Base-by-base conservation (phyloP, 1,284 basidiomycete genomes). In the Ganoderma multipileum region DNA sequence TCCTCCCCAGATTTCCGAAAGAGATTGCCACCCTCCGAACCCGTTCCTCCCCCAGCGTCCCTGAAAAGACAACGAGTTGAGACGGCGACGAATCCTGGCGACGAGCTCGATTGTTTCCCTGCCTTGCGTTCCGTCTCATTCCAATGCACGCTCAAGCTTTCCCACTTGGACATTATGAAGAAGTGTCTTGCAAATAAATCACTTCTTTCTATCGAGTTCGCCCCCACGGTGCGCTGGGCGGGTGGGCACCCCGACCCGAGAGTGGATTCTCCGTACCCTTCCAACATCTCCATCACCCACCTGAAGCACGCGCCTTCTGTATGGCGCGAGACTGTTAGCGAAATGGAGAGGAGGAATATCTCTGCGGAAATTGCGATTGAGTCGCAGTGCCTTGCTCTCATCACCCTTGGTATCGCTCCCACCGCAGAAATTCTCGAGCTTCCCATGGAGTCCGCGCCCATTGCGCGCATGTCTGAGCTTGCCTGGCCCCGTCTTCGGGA, bases 381-480 rank as follows among this genome's bases (percentile, higher is more conserved):
- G 26, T 66, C 64, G 8, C 64, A 61, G 14, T 66, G 64, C 59
- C n/a, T 66, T 26, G 64, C 64, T 36, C 59, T 66, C 23, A 36
- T 66, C 16, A 33, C 64, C n/a, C 64, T 66, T 12, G 64, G 44
- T 7, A 66, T 66, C 16, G 44, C 47, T 30, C 52, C 42, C 28
- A 65, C 58, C 18, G 59, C 58, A 20, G 64, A 65, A 54, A 47
- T 61, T 23, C 44, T 65, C 18, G 44, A 52, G 30, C n/a, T 65
- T 23, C 64, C 64, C 6, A 26, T 65, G 33, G 64, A 65, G 47
- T 60, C 55, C 39, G 57, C 64, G 16, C 64, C 64, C 1, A n/a
- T 65, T 14, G 64, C 64, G 47, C 64, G 64, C 58, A 65, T 65
- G 64, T 60, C 64, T n/a, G 64, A 65, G 44, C 58, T 65, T 8